These are phyloP conservation scores for Rhytidhysteron rufulum DNA, from an alignment of 2,329 filamentous ascomycete species.

Conservation along the genomic window DNA sequence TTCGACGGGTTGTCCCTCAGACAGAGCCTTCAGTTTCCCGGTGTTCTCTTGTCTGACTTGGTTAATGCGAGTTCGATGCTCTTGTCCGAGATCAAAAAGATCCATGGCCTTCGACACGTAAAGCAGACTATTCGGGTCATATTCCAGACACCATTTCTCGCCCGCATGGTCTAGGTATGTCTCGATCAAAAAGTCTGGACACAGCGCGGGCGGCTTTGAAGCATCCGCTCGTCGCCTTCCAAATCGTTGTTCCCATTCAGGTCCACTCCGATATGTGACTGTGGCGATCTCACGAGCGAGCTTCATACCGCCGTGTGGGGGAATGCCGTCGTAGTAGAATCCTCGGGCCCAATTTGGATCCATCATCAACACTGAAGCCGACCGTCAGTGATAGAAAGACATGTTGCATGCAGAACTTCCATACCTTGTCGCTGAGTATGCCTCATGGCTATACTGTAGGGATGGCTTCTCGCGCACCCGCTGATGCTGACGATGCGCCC, in stretches of 20 bases:
- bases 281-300: conserved; percentile 95
- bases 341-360: conserved; percentile 95
- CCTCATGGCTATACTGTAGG: conserved; percentile 97
- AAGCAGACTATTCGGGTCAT: conserved; percentile 90
- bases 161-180: conserved; percentile 97
- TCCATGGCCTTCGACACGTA: conserved; percentile 99
- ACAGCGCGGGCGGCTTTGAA: conserved; percentile 83
- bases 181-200: conserved; percentile 95
- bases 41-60: conserved; percentile 60
- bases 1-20: conserved; percentile 25
- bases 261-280: conserved; percentile 92
- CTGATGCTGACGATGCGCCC: conserved; percentile 82
- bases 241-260: conserved; percentile 96
- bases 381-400: conserved; percentile 12
- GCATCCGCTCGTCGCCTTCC: conserved; percentile 82
- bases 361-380: conserved; percentile 79
- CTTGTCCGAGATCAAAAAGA: conserved; percentile 81
- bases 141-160: conserved; percentile 96
- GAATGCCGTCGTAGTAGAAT: conserved; percentile 78
- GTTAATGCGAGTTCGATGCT: conserved; percentile 62
- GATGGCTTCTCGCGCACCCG: conserved; percentile 89
- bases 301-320: conserved; percentile 96
- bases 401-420: conserved; percentile 5
- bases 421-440: conserved; percentile 84
- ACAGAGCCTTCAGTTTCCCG: conserved; percentile 51